Evolutionary conservation across 768 basidiomycete genomes (phyloP), one percentile per base, ranked within the genome.

Genomic region (Lactifluus volemus): DNA sequence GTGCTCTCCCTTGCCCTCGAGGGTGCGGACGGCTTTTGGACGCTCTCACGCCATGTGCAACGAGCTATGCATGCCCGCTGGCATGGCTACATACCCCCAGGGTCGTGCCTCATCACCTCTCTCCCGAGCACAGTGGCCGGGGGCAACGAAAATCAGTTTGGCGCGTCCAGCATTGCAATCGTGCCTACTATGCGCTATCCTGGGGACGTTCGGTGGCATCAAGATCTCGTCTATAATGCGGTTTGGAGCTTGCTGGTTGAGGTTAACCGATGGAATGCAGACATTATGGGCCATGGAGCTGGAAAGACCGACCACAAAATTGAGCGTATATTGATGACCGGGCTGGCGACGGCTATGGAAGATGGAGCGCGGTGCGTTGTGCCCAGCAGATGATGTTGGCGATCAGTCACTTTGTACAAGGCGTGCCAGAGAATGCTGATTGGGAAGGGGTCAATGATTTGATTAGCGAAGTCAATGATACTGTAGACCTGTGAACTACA

Each of bases 101-200:
- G 49, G 11, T 58, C 60, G 29, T 65, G 64, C 53, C 49, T 54
- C 41, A 17, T 65, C 42, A 53, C 53, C 7, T 14, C 56, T 14
- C 64, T 62, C 9, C 55, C 60, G 3, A 15, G n/a, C 5, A 17
- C 45, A 8, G 52, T 41, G 12, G 34, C 29, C 8, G 32, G 32
- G 5, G 11, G 7, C 11, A 29, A 21, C 0, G 15, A 25, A 9
- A 63, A 63, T 55, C 45, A 25, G 52, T 62, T 70, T 19, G 64
- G 67, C 5, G 62, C 70, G 41, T 47, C 56, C 15, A 47, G 45
- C 15, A 58, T 74, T n/a, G 73, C 72, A 5, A 65, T 75, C 38
- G 63, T 68, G 29, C 73, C 71, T 5, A 72, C 72, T 29, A 74
- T 74, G 74, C 71, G 71, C 53, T 58, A 61, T 38, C 73, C 73